These are phyloP conservation scores for Fusarium denticulatum DNA, from an alignment of 2,329 filamentous ascomycete genomes.

Conservation along the genomic window DNA sequence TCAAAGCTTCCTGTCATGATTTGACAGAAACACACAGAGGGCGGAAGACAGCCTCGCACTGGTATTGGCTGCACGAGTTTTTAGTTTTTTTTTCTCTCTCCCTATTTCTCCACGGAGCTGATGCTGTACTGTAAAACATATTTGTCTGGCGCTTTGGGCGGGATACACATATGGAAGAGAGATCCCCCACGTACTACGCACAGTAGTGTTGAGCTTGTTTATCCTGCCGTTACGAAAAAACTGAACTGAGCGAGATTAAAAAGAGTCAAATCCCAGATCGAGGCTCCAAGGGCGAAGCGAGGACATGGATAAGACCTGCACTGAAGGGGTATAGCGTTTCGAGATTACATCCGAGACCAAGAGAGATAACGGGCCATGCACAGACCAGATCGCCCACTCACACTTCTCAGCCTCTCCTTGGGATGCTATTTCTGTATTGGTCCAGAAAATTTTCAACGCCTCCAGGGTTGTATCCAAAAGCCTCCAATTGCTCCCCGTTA, in stretches of 20 bases:
- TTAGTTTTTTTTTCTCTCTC: neutral
- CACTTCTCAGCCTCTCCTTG: slow-evolving; percentile 11
- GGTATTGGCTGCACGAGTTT: slow-evolving; percentile 9
- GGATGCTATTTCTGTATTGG: slow-evolving; percentile 25
- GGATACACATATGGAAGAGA: neutral
- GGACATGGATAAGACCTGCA: slow-evolving; percentile 18
- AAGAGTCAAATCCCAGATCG: neutral
- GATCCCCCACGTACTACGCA: slow-evolving; percentile 9
- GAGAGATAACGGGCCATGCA: slow-evolving; percentile 33
- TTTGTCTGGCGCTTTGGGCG: neutral
- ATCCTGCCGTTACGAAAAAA: slow-evolving; percentile 1
- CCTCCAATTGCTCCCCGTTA: neutral
- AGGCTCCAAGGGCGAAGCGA: slow-evolving; percentile 5
- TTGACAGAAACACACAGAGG: neutral
- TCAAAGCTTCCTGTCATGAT: slow-evolving; percentile 29
- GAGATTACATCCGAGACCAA: neutral
- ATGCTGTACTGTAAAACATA: neutral
- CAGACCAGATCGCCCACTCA: slow-evolving; percentile 35
- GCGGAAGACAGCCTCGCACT: neutral
- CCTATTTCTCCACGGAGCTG: neutral
- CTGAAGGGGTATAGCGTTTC: neutral
- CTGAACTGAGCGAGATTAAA: neutral
- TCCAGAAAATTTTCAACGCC: slow-evolving; percentile 19
- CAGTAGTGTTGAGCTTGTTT: slow-evolving; percentile 18
- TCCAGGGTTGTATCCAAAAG: slow-evolving; percentile 2